phyloP scores from a whole-genome alignment of 768 basidiomycete genomes.

The Pulveroboletus sp. region DNA sequence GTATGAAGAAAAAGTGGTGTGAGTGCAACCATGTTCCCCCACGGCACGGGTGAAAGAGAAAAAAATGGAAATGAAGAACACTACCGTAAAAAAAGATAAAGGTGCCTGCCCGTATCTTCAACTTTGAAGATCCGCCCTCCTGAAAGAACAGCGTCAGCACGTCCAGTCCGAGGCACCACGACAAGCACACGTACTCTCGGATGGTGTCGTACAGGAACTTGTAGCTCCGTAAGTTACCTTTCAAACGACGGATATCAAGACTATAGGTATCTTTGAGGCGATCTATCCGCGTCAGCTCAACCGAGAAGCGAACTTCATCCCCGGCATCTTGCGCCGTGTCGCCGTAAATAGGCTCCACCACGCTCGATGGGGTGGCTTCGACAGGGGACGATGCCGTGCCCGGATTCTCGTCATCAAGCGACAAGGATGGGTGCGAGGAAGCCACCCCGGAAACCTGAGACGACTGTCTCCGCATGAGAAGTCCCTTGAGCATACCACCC shows the following conservation, averaged over 20 bases:
- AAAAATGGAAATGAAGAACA: not conserved
- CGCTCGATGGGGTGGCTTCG: slow-evolving; percentile 36
- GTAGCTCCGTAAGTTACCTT: slow-evolving; percentile 91
- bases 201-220: slow-evolving; percentile 88
- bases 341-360: slow-evolving; percentile 69
- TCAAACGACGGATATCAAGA: slow-evolving; percentile 87
- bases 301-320: slow-evolving; percentile 95
- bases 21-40: slow-evolving; percentile 5
- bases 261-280: slow-evolving; percentile 88
- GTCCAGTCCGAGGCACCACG: slow-evolving; percentile 6
- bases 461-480: slow-evolving; percentile 88
- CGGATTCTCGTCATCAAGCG: slow-evolving; percentile 44
- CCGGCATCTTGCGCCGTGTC: slow-evolving; percentile 79
- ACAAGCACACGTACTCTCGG: slow-evolving; percentile 63
- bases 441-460: slow-evolving; percentile 61
- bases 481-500: slow-evolving; percentile 78
- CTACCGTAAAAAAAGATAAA: too few species aligned
- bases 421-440: slow-evolving; percentile 42
- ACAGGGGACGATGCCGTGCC: slow-evolving; percentile 22
- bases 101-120: slow-evolving; percentile 29
- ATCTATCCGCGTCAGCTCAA: slow-evolving; percentile 90
- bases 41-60: not conserved
- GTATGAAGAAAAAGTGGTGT: slow-evolving; percentile 20
- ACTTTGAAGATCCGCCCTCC: slow-evolving; percentile 38
- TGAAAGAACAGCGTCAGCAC: slow-evolving; percentile 15